These are phyloP conservation scores for Xylariaceae sp. DNA, from an alignment of 2,329 filamentous ascomycete species.

Conservation along the genomic window DNA sequence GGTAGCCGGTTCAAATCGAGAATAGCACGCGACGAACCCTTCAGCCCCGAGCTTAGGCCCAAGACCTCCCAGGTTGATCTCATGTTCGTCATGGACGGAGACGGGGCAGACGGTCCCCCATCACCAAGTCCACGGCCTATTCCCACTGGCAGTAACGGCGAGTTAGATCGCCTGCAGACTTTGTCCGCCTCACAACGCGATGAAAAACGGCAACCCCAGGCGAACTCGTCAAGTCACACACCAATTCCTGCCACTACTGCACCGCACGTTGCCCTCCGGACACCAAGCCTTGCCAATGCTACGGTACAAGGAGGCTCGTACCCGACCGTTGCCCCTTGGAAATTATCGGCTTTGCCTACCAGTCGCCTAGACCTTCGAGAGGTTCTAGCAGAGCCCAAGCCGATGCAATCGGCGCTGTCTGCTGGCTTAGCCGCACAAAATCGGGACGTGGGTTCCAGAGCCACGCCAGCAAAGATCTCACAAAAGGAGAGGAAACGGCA, in stretches of 20 bases:
- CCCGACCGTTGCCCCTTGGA: conserved; percentile 42
- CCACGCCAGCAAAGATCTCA: conserved; percentile 59
- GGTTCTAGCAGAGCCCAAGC: conserved; percentile 61
- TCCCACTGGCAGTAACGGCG: conserved; percentile 14
- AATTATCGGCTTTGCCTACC: conserved; percentile 44
- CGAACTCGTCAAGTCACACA: conserved; percentile 9
- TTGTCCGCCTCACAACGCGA: conserved; percentile 36
- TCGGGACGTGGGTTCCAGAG: conserved; percentile 35
- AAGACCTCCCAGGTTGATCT: conserved; percentile 68
- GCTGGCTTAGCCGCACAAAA: conserved; percentile 49
- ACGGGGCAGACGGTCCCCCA: conserved; percentile 38
- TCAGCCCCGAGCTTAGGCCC: conserved; percentile 62
- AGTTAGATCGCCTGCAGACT: conserved; percentile 29
- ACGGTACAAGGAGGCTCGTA: conserved; percentile 14
- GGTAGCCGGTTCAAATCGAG: conserved; percentile 41
- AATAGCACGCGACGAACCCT: conserved; percentile 45
- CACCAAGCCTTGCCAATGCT: conserved; percentile 11
- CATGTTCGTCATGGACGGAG: conserved; percentile 94
- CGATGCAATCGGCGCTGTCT: conserved; percentile 47
- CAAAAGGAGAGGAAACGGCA: conserved; percentile 90
- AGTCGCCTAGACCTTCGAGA: conserved; percentile 68
- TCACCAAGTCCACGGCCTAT: conserved; percentile 24
- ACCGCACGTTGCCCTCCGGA: conserved; percentile 4
- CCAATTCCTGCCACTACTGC: conserved; percentile 11
- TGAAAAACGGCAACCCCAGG: conserved; percentile 33